These are phyloP conservation scores for Exophiala sideris DNA, from an alignment of 2,329 filamentous ascomycete genomes.

Conservation along the genomic window DNA sequence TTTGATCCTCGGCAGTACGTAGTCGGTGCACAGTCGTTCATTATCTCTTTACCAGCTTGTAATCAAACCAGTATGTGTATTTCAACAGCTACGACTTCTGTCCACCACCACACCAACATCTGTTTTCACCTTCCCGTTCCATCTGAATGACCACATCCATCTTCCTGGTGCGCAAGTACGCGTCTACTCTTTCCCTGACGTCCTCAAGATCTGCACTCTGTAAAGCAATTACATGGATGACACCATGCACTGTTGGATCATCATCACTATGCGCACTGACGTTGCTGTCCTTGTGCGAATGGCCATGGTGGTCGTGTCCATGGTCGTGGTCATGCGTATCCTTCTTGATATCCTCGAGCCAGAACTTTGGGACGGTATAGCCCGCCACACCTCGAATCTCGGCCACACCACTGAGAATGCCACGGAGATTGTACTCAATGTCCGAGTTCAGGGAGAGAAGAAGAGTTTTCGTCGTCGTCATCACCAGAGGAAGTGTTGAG, in stretches of 20 bases:
- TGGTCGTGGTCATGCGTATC: constrained; percentile 27
- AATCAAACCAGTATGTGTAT: neutral
- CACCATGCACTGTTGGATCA: constrained; percentile 63
- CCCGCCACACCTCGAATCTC: constrained; percentile 78
- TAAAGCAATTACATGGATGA: constrained; percentile 80
- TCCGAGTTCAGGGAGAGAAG: constrained; percentile 81
- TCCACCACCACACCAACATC: constrained; percentile 54
- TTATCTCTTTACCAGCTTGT: too few species aligned
- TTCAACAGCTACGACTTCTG: constrained; percentile 3
- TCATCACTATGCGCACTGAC: constrained; percentile 18
- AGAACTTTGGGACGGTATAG: constrained; percentile 86
- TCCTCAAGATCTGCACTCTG: constrained; percentile 73
- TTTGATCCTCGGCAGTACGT: too few species aligned
- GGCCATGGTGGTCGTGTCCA: constrained; percentile 30
- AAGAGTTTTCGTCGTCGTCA: constrained; percentile 75
- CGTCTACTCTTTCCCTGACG: constrained; percentile 70
- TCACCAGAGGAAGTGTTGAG: constrained; percentile 85
- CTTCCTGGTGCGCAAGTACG: constrained; percentile 66
- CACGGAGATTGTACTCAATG: constrained; percentile 82
- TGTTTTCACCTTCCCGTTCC: constrained; percentile 73
- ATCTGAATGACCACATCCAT: constrained; percentile 86
- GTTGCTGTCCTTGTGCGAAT: constrained; percentile 32
- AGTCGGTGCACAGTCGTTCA: too few species aligned
- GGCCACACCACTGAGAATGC: constrained; percentile 77
- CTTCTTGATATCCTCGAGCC: constrained; percentile 61